Base-by-base conservation (phyloP, 2,329 filamentous ascomycete species). In the Stylonectria norvegica region DNA sequence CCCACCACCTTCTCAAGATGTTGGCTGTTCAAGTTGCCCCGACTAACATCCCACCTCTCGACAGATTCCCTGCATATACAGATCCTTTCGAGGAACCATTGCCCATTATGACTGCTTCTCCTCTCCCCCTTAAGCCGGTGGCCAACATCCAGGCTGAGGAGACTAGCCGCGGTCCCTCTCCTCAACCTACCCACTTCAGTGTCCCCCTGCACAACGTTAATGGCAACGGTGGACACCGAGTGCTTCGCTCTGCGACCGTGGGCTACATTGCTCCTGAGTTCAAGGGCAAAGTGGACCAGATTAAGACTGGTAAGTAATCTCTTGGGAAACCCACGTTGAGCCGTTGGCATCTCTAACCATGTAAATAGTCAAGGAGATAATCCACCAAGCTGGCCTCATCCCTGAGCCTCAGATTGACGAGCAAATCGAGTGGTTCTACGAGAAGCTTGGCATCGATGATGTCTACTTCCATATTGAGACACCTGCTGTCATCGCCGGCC, bases 361-460 rank as follows among this genome's bases (percentile, higher is more conserved):
- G 50, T 17, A 38, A 29, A 14, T 48, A 88, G 90, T 96, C 62
- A 89, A 89, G 80, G 82, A 85, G 52, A 72, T 84, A 60, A 81
- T 96, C 54, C 76, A 81, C 59, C 78, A 83, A 50, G 86, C 84
- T 60, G 86, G 84, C 45, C 96, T 94, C 78, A 87, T 98, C 47
- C 93, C 93, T 2, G 76, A 79, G 42, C 75, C 85, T 37, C 86
- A 95, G 52, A 78, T 96, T 48, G 86, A 94, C 48, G 77, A 82
- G 18, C 90, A 98, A 69, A 87, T 90, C 36, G 77, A 81, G 45
- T 98, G 93, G 91, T 98, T 98, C 74, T 98, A 98, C 73, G 87
- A 93, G 63, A 86, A 94, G 66, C 81, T 98, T 17, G 93, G 93
- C 55, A 98, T 98, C 57, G 93, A 98, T 60, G 93, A 96, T 74